phyloP scores from a whole-genome alignment of 2,329 filamentous ascomycete species.

The Tolypocladium paradoxum region DNA sequence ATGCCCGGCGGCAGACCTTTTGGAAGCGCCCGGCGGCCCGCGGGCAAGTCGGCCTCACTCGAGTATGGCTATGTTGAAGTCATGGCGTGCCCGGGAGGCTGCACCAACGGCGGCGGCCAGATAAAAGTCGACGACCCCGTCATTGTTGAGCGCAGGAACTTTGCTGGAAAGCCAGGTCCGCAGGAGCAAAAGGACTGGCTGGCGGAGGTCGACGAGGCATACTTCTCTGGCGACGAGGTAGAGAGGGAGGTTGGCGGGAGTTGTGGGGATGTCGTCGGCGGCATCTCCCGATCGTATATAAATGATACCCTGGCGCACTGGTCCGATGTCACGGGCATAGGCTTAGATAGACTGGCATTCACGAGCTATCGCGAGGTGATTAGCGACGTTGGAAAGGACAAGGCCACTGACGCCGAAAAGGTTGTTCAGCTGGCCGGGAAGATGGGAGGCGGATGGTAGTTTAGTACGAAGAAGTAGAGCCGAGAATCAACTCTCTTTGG shows the following conservation, averaged over 20 bases:
- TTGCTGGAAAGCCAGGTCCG: constrained; percentile 49
- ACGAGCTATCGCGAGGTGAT: constrained; percentile 89
- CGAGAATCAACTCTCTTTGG: constrained; percentile 20
- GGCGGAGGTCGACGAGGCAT: constrained; percentile 74
- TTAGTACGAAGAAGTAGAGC: constrained; percentile 11
- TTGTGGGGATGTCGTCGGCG: constrained; percentile 39
- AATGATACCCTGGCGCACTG: constrained; percentile 65
- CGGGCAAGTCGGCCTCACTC: constrained; percentile 34
- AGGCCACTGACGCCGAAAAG: constrained; percentile 59
- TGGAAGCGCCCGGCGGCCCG: constrained; percentile 42
- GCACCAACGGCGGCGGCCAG: constrained; percentile 94
- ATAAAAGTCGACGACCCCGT: constrained; percentile 78
- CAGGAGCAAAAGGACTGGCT: constrained; percentile 83
- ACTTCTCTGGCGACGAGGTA: constrained; percentile 64
- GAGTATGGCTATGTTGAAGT: constrained; percentile 95
- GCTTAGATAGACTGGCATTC: constrained; percentile 60
- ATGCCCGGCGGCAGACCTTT: constrained; percentile 65
- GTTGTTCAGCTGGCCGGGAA: constrained; percentile 84
- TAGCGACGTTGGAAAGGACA: constrained; percentile 82
- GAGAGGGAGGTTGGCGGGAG: constrained; percentile 17
- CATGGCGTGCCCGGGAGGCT: constrained; percentile 98
- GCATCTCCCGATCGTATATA: constrained; percentile 56
- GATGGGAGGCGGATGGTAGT: constrained; percentile 86
- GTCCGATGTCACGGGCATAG: constrained; percentile 60
- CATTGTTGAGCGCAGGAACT: constrained; percentile 36